These are phyloP conservation scores for Cadophora gregata DNA, from an alignment of 2,329 filamentous ascomycete genomes.

Conservation along the genomic window DNA sequence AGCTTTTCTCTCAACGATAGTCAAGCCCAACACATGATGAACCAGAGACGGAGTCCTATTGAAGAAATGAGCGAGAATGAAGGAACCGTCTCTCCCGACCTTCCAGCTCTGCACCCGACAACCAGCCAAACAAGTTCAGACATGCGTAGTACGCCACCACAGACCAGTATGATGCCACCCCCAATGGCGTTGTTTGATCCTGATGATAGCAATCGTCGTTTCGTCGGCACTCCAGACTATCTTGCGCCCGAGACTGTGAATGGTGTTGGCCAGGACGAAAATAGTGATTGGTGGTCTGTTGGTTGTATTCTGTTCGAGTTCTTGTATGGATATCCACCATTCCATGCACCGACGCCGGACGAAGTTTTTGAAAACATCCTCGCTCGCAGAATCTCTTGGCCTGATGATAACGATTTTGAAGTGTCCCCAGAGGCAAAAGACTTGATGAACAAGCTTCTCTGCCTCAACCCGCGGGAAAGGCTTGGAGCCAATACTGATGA, in stretches of 20 bases:
- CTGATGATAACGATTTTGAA: conserved; percentile 78
- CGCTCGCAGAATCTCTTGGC: conserved; percentile 89
- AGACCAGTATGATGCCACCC: conserved; percentile 79
- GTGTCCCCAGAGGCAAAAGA: conserved; percentile 90
- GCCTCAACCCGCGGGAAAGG: conserved; percentile 79
- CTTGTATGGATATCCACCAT: conserved; percentile 89
- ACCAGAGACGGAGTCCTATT: conserved; percentile 61
- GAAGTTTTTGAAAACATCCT: conserved; percentile 97
- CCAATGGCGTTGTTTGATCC: conserved; percentile 96
- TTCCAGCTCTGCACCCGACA: conserved; percentile 66
- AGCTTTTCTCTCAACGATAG: conserved; percentile 76
- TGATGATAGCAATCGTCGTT: conserved; percentile 88
- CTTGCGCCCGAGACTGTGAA: conserved; percentile 96
- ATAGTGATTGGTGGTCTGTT: conserved; percentile 99
- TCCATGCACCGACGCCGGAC: conserved; percentile 88
- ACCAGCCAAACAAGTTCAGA: conserved; percentile 50
- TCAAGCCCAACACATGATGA: conserved; percentile 46
- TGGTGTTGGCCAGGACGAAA: conserved; percentile 93
- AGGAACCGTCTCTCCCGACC: conserved; percentile 77
- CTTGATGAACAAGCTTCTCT: conserved; percentile 90
- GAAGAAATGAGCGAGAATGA: conserved; percentile 79
- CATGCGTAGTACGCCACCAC: conserved; percentile 64
- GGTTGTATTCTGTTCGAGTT: conserved; percentile 98
- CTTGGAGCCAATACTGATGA: conserved; percentile 87
- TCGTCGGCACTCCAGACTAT: conserved; percentile 97